Evolutionary conservation across 495 filamentous ascomycete species (phyloP).

Genomic region (Tricharina praecox): DNA sequence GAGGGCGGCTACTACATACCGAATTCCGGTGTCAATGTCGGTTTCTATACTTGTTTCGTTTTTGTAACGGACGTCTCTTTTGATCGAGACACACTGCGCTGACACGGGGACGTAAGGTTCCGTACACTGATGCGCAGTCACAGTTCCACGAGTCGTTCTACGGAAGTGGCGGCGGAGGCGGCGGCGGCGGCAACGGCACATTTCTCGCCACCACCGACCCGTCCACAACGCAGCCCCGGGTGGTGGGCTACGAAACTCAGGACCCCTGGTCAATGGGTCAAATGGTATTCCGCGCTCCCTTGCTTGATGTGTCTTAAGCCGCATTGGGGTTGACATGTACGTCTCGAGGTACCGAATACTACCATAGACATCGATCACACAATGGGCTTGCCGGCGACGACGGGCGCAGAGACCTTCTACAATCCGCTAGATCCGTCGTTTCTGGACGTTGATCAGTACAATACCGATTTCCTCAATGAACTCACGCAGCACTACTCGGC

Average conservation of each 20-base stretch:
- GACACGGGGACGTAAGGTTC: background rate
- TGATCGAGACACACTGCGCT: background rate
- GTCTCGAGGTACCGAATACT: background rate
- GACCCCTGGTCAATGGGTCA: background rate
- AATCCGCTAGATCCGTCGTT: background rate
- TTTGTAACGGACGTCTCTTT: background rate
- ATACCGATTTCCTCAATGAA: background rate
- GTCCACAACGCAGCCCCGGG: background rate
- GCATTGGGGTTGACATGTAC: background rate
- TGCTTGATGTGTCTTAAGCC: background rate
- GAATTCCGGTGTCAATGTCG: conserved; percentile 4
- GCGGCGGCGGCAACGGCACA: too few species aligned
- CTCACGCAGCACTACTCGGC: background rate
- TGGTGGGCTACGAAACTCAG: background rate
- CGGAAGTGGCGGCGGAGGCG: background rate
- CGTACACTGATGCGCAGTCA: background rate
- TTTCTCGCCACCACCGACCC: background rate
- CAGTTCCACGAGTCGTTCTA: background rate
- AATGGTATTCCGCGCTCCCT: background rate
- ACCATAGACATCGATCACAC: background rate
- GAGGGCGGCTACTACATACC: conserved; percentile 3
- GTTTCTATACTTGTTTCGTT: conserved; percentile 3
- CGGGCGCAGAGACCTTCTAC: background rate
- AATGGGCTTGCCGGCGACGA: background rate
- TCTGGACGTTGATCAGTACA: background rate